These are phyloP conservation scores for Magnaporthales sp. DNA, from an alignment of 2,329 filamentous ascomycete species.

Conservation along the genomic window DNA sequence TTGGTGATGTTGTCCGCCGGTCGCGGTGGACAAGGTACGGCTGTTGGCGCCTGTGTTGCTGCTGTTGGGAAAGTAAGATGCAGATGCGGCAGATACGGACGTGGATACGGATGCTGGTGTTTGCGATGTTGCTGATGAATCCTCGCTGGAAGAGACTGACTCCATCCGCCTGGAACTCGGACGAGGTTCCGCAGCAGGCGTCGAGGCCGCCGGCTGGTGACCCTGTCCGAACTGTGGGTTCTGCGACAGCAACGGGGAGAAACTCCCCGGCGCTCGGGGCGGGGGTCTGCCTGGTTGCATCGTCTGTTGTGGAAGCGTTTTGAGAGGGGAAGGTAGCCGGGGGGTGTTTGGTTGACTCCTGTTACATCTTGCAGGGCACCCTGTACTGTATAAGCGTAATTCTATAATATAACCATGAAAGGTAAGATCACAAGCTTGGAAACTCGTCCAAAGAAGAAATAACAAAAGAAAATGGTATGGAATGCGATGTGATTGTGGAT, in stretches of 20 bases:
- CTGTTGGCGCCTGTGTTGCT: neutral
- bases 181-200: neutral
- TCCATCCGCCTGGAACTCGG: neutral
- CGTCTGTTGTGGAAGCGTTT: slow-evolving; percentile 18
- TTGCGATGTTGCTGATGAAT: slow-evolving; percentile 18
- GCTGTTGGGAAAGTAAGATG: slow-evolving; percentile 10
- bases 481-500: neutral
- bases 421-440: neutral
- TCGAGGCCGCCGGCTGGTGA: slow-evolving; percentile 3
- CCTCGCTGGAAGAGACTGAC: slow-evolving; percentile 13
- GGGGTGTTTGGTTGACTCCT: slow-evolving; percentile 1
- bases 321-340: slow-evolving; percentile 10
- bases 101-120: slow-evolving; percentile 17
- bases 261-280: slow-evolving; percentile 44
- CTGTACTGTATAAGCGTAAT: neutral
- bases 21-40: slow-evolving; percentile 15
- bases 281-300: slow-evolving; percentile 42
- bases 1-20: slow-evolving; percentile 26
- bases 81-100: slow-evolving; percentile 21
- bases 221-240: slow-evolving; percentile 3
- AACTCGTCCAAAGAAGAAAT: neutral
- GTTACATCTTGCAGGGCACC: slow-evolving; percentile 30
- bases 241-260: slow-evolving; percentile 37
- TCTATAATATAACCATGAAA: neutral
- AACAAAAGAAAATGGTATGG: neutral